Evolutionary conservation across 1,284 basidiomycete species (phyloP).

Genomic region (Kalmanozyma brasiliensis): DNA sequence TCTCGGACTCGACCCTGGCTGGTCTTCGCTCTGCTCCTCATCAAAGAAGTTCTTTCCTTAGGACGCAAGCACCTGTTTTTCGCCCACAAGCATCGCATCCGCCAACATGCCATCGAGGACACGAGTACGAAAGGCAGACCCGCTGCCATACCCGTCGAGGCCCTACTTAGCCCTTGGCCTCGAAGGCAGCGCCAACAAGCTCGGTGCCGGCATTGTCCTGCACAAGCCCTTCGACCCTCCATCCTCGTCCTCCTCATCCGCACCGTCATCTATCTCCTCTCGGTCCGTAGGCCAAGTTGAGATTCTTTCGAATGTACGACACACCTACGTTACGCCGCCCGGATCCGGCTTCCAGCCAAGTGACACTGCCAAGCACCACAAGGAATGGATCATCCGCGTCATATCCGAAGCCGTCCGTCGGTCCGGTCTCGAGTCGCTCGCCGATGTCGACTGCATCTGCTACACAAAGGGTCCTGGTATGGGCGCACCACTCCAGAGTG

Average conservation of each 20-base stretch:
- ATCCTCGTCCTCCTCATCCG: conserved; percentile 25
- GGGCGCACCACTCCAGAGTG: conserved; percentile 95
- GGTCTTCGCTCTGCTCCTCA: neutral
- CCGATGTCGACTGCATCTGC: conserved; percentile 91
- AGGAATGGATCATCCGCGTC: conserved; percentile 87
- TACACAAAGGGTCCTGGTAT: conserved; percentile 99
- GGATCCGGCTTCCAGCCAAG: conserved; percentile 96
- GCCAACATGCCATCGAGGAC: conserved; percentile 31
- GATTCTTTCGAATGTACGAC: conserved; percentile 75
- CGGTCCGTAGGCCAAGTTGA: conserved; percentile 74
- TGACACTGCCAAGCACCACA: conserved; percentile 95
- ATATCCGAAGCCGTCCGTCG: conserved; percentile 82
- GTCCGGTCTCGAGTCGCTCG: conserved; percentile 76
- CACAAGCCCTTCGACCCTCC: conserved; percentile 76
- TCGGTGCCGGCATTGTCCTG: conserved; percentile 92
- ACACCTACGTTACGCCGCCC: conserved; percentile 97
- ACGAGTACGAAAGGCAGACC: conserved; percentile 39
- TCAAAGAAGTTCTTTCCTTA: neutral
- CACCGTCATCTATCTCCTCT: conserved; percentile 72
- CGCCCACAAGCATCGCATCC: neutral
- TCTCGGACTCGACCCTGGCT: conserved; percentile 17
- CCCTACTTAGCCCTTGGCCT: conserved; percentile 63
- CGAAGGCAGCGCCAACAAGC: conserved; percentile 82
- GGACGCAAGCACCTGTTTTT: too few relatives aligned
- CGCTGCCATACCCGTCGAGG: conserved; percentile 48